phyloP scores from a whole-genome alignment of 305 asterid genomes.

The Fraxinus xanthoxyloides region DNA sequence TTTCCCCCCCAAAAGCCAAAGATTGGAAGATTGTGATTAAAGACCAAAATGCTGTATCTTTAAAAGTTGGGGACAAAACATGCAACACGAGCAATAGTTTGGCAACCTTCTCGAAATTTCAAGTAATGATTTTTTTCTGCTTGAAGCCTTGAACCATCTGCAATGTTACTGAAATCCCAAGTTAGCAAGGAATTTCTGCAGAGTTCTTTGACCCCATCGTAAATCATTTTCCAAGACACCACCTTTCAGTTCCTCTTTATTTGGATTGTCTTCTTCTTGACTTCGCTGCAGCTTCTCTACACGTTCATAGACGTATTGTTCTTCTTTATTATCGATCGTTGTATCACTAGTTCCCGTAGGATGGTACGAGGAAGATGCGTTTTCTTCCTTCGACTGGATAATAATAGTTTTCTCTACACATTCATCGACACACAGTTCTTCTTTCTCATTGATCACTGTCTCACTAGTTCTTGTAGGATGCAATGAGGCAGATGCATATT shows the following conservation, averaged over 20 bases:
- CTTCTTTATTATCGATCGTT: conserved; percentile 19
- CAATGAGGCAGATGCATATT: conserved; percentile 19
- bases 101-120: not conserved
- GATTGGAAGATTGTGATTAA: not conserved
- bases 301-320: conserved; percentile 1
- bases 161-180: conserved; percentile 38
- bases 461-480: conserved; percentile 30
- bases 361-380: conserved; percentile 14
- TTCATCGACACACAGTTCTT: conserved; percentile 13
- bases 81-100: not conserved
- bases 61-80: not conserved
- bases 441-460: conserved; percentile 15
- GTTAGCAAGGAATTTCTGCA: conserved; percentile 51
- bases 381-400: conserved; percentile 39
- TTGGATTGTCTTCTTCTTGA: conserved; percentile 11
- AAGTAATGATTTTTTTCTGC: not conserved
- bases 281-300: conserved; percentile 21
- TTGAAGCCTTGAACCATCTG: not conserved
- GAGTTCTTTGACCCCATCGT: conserved; percentile 61
- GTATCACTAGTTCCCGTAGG: conserved; percentile 29
- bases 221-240: conserved; percentile 22
- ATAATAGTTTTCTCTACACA: conserved; percentile 18
- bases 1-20: not conserved
- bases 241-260: conserved; percentile 9
- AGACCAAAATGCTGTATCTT: not conserved